Percentiles rank a stretch among this genome's conserved stretches.
Evolutionary conservation across 2,329 filamentous ascomycete species (phyloP).

Genomic region (Trichoderma koningiopsis): DNA sequence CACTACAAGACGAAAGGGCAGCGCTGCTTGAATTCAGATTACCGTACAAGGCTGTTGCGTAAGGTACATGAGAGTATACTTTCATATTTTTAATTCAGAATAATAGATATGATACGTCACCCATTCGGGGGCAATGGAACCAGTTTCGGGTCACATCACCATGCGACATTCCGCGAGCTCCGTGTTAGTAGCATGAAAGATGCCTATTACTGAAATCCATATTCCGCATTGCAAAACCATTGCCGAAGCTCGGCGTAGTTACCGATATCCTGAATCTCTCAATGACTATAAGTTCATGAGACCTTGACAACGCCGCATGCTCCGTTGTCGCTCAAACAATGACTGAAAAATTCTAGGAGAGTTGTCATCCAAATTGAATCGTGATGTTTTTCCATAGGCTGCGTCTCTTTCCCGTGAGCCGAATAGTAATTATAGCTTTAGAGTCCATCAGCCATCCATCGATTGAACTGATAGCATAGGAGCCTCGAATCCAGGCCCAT

Average conservation of each 20-base stretch:
- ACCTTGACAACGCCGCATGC: not conserved
- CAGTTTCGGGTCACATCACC: not conserved
- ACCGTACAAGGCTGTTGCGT: not conserved
- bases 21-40: not conserved
- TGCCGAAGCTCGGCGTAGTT: not conserved
- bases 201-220: not conserved
- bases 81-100: not conserved
- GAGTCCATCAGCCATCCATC: not conserved
- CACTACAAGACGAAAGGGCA: not conserved
- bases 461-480: not conserved
- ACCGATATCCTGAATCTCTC: not conserved
- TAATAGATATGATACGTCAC: not conserved
- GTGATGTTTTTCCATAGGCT: not conserved
- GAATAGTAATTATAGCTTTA: too few relatives aligned
- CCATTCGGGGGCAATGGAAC: not conserved
- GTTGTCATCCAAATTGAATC: not conserved
- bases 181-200: not conserved
- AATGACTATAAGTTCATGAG: not conserved
- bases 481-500: not conserved
- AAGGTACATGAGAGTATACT: not conserved
- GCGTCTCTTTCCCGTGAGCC: not conserved
- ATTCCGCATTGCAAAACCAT: not conserved
- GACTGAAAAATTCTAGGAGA: not conserved
- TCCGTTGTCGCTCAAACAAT: not conserved
- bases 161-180: not conserved